Percentiles rank a stretch among this genome's conserved stretches.
phyloP scores from a whole-genome alignment of 345 rosid species.

The Rhizophora apiculata region DNA sequence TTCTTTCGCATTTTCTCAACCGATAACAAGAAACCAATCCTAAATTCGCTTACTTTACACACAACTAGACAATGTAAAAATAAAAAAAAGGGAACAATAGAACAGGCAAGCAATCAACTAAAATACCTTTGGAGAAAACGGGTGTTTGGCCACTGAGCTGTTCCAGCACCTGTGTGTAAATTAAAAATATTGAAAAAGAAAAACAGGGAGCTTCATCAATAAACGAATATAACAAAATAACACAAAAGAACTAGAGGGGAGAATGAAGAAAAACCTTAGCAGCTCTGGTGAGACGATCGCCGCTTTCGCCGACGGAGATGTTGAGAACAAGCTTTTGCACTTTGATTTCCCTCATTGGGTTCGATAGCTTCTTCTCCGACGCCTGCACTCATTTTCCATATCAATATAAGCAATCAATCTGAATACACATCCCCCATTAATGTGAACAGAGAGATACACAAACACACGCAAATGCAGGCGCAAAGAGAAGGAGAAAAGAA shows the following conservation, averaged over 20 bases:
- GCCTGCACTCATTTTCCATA: constrained; percentile 34
- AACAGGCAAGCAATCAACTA: background rate
- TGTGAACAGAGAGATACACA: no score
- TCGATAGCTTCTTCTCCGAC: constrained; percentile 70
- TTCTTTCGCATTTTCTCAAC: no score
- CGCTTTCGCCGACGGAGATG: constrained; percentile 82
- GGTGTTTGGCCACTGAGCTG: constrained; percentile 77
- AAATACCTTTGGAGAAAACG: constrained; percentile 69
- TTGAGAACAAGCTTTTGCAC: constrained; percentile 79
- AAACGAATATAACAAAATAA: background rate
- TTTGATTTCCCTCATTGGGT: constrained; percentile 83
- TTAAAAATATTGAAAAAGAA: background rate
- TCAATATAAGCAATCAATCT: no score
- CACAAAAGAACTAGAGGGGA: background rate
- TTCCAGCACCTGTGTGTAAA: constrained; percentile 53
- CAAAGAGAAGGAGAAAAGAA: no score
- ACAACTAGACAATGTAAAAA: background rate
- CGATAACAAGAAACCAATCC: no score
- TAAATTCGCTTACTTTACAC: no score
- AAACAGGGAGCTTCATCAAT: background rate
- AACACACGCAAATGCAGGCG: no score
- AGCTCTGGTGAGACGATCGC: constrained; percentile 82
- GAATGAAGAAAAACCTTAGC: constrained; percentile 44
- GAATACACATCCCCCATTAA: no score
- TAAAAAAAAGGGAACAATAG: background rate